Conservation (phyloP, 2,329 filamentous ascomycete species). For the Fusarium sp. region DNA sequence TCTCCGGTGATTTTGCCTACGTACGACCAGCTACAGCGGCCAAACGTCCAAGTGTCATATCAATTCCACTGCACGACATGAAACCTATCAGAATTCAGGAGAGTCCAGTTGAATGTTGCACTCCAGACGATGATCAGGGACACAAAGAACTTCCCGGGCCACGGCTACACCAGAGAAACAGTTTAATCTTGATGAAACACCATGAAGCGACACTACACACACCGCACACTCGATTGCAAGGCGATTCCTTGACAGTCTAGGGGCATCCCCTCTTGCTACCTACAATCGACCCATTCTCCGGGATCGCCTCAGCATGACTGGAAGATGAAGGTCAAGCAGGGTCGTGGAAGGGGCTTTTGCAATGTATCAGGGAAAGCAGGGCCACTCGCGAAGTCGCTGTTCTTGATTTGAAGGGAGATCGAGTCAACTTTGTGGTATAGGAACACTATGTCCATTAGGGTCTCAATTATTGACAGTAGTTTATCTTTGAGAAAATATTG, state of each 20-base stretch:
- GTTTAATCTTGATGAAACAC: neutral
- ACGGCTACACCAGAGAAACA: constrained; percentile 2
- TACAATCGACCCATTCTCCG: neutral
- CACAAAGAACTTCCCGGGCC: neutral
- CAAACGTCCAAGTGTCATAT: constrained; percentile 6
- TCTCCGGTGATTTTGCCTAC: constrained; percentile 48
- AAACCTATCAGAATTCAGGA: neutral
- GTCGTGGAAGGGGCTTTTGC: neutral
- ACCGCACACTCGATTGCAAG: neutral
- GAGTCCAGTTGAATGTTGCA: neutral
- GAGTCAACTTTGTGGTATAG: neutral
- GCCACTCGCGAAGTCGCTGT: neutral
- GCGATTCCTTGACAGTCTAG: neutral
- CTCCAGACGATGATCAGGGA: neutral
- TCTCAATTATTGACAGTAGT: neutral
- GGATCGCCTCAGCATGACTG: neutral
- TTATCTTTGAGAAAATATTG: neutral
- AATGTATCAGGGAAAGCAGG: neutral
- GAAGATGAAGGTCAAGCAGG: neutral
- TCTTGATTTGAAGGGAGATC: too few relatives aligned
- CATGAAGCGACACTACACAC: neutral
- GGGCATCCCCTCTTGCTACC: neutral
- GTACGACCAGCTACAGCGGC: constrained; percentile 28
- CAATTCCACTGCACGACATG: constrained; percentile 37
- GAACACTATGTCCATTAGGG: neutral